These are phyloP conservation scores for Cicer bijugum DNA, from an alignment of 306 rosid species.

Conservation along the genomic window DNA sequence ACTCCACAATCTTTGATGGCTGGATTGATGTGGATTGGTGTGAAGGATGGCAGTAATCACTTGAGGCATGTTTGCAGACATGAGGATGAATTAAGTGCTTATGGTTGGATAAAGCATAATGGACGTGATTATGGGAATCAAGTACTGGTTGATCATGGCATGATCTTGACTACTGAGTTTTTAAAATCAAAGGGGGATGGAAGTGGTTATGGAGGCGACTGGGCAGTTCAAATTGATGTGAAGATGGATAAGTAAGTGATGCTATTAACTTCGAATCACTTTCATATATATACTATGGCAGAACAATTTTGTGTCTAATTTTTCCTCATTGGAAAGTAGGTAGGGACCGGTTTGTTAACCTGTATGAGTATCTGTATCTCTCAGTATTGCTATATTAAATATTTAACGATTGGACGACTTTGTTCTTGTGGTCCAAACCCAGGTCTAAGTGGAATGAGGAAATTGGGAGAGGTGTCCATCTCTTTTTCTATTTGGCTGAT, in stretches of 20 bases:
- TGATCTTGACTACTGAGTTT: slow-evolving; percentile 74
- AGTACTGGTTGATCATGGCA: slow-evolving; percentile 72
- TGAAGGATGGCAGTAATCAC: slow-evolving; percentile 65
- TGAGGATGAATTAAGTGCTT: slow-evolving; percentile 77
- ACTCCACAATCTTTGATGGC: slow-evolving; percentile 88
- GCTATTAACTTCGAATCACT: slow-evolving; percentile 14
- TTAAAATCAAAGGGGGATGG: slow-evolving; percentile 71
- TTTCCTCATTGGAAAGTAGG: slow-evolving; percentile 21
- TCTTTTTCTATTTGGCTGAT: slow-evolving; percentile 94
- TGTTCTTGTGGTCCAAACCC: slow-evolving; percentile 50
- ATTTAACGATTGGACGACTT: slow-evolving; percentile 6
- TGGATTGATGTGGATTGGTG: slow-evolving; percentile 92
- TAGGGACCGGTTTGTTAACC: slow-evolving; percentile 6
- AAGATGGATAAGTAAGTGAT: slow-evolving; percentile 60
- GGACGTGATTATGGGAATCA: slow-evolving; percentile 94
- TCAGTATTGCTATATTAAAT: slow-evolving; percentile 4
- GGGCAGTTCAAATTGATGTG: slow-evolving; percentile 77
- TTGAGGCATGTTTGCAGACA: slow-evolving; percentile 66
- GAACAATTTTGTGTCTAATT: slow-evolving; percentile 13
- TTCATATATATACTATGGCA: slow-evolving; percentile 7
- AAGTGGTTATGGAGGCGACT: slow-evolving; percentile 93
- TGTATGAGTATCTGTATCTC: slow-evolving; percentile 17
- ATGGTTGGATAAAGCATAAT: slow-evolving; percentile 83
- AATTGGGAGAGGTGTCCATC: slow-evolving; percentile 57
- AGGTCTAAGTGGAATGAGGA: slow-evolving; percentile 65